These are phyloP conservation scores for Beauveria pseudobassiana DNA, from an alignment of 2,329 filamentous ascomycete genomes.

Conservation along the genomic window DNA sequence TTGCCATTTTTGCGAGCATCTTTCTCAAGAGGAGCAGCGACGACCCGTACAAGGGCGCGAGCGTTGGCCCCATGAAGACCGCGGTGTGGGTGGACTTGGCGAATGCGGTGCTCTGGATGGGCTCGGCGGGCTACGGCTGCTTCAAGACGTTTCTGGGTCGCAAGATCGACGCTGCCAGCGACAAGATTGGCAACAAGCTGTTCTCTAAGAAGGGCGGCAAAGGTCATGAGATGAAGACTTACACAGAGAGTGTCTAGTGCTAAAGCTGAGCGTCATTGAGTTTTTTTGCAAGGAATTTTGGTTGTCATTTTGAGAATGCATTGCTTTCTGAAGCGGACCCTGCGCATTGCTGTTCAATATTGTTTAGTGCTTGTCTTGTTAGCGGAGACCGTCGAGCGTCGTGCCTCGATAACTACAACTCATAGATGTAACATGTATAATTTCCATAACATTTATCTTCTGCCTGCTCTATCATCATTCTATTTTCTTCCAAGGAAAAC, in stretches of 20 bases:
- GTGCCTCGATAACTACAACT: too few species aligned
- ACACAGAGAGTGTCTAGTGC: slow-evolving; percentile 24
- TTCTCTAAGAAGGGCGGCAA: slow-evolving; percentile 25
- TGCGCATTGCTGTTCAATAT: background rate
- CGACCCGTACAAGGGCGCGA: slow-evolving; percentile 36
- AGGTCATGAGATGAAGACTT: slow-evolving; percentile 12
- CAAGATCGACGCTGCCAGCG: slow-evolving; percentile 31
- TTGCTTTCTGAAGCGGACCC: background rate
- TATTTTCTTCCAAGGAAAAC: too few species aligned
- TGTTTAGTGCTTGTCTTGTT: too few species aligned
- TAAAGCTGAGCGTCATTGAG: background rate
- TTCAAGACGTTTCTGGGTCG: slow-evolving; percentile 34
- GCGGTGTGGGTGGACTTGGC: slow-evolving; percentile 66
- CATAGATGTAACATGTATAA: too few species aligned
- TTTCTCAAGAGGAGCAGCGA: slow-evolving; percentile 56
- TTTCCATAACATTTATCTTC: too few species aligned
- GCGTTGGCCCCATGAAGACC: slow-evolving; percentile 52
- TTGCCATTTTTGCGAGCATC: slow-evolving; percentile 65
- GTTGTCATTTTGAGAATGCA: background rate
- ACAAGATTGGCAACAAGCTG: slow-evolving; percentile 31
- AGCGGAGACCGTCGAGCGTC: too few species aligned
- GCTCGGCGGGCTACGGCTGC: slow-evolving; percentile 35
- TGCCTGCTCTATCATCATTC: too few species aligned
- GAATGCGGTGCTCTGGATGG: slow-evolving; percentile 59
- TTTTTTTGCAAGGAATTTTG: background rate